Conservation (phyloP, 2,329 filamentous ascomycete genomes). For the Cytospora schulzeri region DNA sequence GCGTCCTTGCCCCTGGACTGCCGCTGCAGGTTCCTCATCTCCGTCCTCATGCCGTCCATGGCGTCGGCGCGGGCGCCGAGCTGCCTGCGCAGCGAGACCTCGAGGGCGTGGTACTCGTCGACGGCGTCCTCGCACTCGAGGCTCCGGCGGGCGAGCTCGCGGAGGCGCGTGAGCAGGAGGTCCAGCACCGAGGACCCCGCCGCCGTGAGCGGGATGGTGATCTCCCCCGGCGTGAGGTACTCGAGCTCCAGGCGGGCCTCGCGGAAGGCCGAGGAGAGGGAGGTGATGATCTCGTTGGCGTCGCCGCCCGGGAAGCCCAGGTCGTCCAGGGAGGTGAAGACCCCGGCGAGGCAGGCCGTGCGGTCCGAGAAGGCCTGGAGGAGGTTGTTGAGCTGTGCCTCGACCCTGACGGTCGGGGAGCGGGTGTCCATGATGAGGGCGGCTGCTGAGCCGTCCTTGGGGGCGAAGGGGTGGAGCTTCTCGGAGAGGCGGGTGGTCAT, state of each 20-base stretch:
- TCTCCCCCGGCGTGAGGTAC: slow-evolving; percentile 62
- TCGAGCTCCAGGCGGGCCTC: slow-evolving; percentile 62
- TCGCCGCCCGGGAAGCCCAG: slow-evolving; percentile 56
- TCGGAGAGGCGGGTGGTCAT: slow-evolving; percentile 43
- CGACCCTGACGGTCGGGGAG: slow-evolving; percentile 39
- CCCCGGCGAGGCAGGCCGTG: slow-evolving; percentile 47
- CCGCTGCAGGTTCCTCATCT: slow-evolving; percentile 41
- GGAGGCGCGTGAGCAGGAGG: slow-evolving; percentile 53
- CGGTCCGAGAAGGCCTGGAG: slow-evolving; percentile 51
- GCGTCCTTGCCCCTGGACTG: slow-evolving; percentile 38
- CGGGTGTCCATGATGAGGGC: slow-evolving; percentile 24
- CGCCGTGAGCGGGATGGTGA: slow-evolving; percentile 53
- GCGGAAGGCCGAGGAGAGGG: slow-evolving; percentile 54
- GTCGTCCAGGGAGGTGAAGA: slow-evolving; percentile 47
- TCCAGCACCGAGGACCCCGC: slow-evolving; percentile 59
- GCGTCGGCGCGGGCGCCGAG: slow-evolving; percentile 54
- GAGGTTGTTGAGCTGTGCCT: slow-evolving; percentile 46
- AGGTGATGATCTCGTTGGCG: slow-evolving; percentile 50
- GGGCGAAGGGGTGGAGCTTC: slow-evolving; percentile 39
- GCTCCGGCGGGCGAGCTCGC: slow-evolving; percentile 48
- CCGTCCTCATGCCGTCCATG: slow-evolving; percentile 50
- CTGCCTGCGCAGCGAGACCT: slow-evolving; percentile 58
- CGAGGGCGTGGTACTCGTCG: slow-evolving; percentile 62
- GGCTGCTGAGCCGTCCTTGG: slow-evolving; percentile 26
- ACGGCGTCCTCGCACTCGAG: slow-evolving; percentile 55